phyloP scores from a whole-genome alignment of 305 asterid species.

The Rubia balearica region DNA sequence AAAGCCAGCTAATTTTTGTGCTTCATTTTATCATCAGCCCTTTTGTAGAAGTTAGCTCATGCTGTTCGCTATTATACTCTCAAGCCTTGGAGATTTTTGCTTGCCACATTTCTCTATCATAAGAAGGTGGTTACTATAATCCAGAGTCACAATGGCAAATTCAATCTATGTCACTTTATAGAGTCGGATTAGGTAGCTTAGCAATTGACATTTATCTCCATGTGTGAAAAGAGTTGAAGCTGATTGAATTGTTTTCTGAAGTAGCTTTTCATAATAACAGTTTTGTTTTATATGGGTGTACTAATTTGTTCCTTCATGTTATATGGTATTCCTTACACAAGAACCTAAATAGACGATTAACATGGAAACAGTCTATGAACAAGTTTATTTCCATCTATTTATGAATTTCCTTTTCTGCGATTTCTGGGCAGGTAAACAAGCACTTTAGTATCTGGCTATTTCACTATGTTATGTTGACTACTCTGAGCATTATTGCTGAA shows the following conservation, averaged over 20 bases:
- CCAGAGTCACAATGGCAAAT: conserved; percentile 26
- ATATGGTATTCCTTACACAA: background rate
- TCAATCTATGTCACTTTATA: background rate
- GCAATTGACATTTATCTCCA: background rate
- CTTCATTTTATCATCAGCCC: conserved; percentile 46
- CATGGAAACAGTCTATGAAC: background rate
- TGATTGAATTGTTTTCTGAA: background rate
- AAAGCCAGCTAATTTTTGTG: conserved; percentile 35
- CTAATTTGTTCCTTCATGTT: background rate
- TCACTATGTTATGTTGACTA: background rate
- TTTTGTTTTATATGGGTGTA: background rate
- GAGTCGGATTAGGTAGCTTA: background rate
- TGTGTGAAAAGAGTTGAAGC: background rate
- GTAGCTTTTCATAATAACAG: background rate
- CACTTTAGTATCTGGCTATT: background rate
- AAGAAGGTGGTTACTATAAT: conserved; percentile 53
- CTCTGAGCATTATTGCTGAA: background rate
- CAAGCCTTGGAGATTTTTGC: conserved; percentile 60
- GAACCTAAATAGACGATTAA: background rate
- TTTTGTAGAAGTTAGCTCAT: conserved; percentile 55
- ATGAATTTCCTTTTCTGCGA: background rate
- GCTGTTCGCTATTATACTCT: conserved; percentile 57
- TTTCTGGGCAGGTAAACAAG: conserved; percentile 3
- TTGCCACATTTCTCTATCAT: conserved; percentile 47
- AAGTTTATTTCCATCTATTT: background rate